A percentile compares a stretch with the other conserved stretches of the same genome.
Conservation (phyloP, 2,329 filamentous ascomycete species). For the Periconia macrospinosa region DNA sequence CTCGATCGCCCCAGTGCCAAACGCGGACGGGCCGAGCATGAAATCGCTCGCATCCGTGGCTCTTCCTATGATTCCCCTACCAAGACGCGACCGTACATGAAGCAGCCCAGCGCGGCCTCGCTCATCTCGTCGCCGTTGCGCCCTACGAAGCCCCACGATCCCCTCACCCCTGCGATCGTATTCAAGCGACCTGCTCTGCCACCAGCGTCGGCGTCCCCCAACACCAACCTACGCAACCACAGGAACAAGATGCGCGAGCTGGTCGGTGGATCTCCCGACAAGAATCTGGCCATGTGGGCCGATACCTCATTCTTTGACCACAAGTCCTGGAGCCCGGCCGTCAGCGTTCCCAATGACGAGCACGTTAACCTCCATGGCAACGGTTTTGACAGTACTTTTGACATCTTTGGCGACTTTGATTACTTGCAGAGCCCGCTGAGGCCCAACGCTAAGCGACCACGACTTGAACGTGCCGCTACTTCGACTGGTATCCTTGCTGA, state of each 20-base stretch:
- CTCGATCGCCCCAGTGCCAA: constrained; percentile 79
- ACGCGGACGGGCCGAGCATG: constrained; percentile 89
- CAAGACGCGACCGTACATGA: constrained; percentile 62
- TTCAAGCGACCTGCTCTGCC: constrained; percentile 69
- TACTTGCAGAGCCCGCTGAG: constrained; percentile 67
- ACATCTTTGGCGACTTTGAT: constrained; percentile 61
- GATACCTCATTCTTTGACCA: constrained; percentile 52
- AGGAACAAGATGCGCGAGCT: constrained; percentile 79
- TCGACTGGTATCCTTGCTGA: constrained; percentile 66
- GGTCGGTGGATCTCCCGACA: constrained; percentile 73
- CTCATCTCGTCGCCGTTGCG: constrained; percentile 48
- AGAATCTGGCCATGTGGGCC: constrained; percentile 55
- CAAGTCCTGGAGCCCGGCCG: constrained; percentile 64
- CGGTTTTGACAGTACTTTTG: constrained; percentile 57
- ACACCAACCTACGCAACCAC: constrained; percentile 87
- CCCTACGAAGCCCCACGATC: constrained; percentile 52
- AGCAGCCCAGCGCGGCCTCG: constrained; percentile 43
- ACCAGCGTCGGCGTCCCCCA: constrained; percentile 82
- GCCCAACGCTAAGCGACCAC: constrained; percentile 61
- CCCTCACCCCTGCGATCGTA: constrained; percentile 81
- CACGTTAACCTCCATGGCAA: constrained; percentile 54
- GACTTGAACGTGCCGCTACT: constrained; percentile 64
- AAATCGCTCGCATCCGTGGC: constrained; percentile 88
- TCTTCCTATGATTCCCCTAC: constrained; percentile 93
- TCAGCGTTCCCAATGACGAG: constrained; percentile 63